Percentiles rank a stretch among this genome's conserved stretches.
Evolutionary conservation across 129 eudicot species (phyloP).

Genomic region (Flaveria brownii): DNA sequence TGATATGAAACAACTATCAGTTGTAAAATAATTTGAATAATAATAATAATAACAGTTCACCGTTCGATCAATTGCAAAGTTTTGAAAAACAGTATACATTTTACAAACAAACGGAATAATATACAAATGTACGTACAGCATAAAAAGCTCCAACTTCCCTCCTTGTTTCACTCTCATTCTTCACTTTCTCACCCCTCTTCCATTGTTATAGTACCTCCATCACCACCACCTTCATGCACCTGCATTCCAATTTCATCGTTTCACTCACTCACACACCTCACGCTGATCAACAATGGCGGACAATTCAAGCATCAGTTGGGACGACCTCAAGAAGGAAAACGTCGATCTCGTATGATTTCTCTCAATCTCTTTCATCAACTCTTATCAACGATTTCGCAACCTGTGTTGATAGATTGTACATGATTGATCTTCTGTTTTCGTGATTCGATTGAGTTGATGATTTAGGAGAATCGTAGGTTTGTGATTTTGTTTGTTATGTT

Average conservation of each 20-base stretch:
- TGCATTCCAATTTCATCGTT: not conserved
- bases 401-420: not conserved
- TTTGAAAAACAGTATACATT: too few relatives aligned
- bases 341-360: constrained; percentile 57
- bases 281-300: constrained; percentile 31
- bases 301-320: constrained; percentile 36
- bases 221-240: constrained; percentile 19
- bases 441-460: not conserved
- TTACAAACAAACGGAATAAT: constrained; percentile 11
- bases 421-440: not conserved
- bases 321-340: constrained; percentile 59
- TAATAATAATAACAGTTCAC: too few relatives aligned
- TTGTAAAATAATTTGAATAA: too few relatives aligned
- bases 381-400: not conserved
- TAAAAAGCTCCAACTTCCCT: constrained; percentile 42
- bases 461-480: not conserved
- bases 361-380: not conserved
- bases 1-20: too few relatives aligned
- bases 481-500: too few relatives aligned
- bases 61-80: too few relatives aligned
- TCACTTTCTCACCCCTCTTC: constrained; percentile 23
- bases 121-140: constrained; percentile 40
- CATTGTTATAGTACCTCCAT: constrained; percentile 27
- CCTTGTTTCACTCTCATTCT: constrained; percentile 49
- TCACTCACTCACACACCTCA: constrained; percentile 16